Conservation (phyloP, 169 alveolate species). For the Plasmodium ovale region DNA sequence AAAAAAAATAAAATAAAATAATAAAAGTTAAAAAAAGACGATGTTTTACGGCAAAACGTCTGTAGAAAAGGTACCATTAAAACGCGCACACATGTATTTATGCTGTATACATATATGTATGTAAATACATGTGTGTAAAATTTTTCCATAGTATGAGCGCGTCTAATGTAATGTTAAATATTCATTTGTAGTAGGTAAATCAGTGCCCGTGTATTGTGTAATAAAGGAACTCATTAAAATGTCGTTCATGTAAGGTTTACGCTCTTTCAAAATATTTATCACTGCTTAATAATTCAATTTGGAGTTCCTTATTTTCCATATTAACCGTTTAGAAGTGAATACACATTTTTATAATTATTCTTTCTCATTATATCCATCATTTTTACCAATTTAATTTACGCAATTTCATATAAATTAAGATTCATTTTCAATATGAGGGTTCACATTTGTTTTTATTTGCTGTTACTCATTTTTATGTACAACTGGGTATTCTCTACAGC, state of each 20-base stretch:
- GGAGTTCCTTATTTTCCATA: not conserved
- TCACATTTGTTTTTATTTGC: not conserved
- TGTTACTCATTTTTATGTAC: not conserved
- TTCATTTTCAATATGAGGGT: constrained; percentile 1
- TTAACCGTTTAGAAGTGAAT: not conserved
- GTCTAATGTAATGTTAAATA: not conserved
- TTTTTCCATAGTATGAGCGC: too few species aligned
- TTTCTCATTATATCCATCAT: not conserved
- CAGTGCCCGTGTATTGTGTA: not conserved
- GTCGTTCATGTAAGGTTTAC: not conserved
- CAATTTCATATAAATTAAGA: not conserved
- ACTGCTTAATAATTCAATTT: too few species aligned
- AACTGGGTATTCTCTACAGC: not conserved
- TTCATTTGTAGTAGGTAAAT: not conserved
- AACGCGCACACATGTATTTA: not conserved
- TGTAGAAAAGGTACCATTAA: not conserved
- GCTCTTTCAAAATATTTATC: not conserved
- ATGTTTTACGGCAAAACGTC: too few species aligned
- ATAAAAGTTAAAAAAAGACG: too few species aligned
- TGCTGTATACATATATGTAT: too few species aligned
- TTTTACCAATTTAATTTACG: not conserved
- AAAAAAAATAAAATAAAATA: too few species aligned
- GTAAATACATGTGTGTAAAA: not conserved
- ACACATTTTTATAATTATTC: too few species aligned
- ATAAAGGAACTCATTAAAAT: not conserved